Evolutionary conservation across 805 yeast species (phyloP), one percentile per base, ranked within the genome.

Genomic region (Kodamaea kaohsiungensis): DNA sequence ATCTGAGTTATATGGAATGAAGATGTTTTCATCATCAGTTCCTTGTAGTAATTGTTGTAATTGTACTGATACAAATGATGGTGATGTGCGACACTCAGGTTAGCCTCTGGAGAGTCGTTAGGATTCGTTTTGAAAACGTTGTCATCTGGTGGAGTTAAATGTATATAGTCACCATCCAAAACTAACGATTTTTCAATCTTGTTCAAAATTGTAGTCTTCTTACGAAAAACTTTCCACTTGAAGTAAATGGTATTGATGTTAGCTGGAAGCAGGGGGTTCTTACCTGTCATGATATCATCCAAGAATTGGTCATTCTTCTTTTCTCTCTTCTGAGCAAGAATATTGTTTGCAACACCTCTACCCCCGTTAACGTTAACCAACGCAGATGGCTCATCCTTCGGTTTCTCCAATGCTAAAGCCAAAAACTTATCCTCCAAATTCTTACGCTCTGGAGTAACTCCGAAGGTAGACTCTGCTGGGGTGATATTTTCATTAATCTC

Each of bases 161-260:
- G 93, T 12, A 93, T 83, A 63, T 91, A 91, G 62, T 91, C 96
- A n/a, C 98, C 98, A 69, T 93, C 98, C 39, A 93, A 83, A 1
- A 95, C 91, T 33, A 93, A 75, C 0, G 91, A 83, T 61, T 95
- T 83, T 61, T 91, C 96, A 56, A 89, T 89, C 52, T 91, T 80
- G 54, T 84, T 85, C 55, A 88, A 83, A 59, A 93, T 85, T 0
- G 96, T 86, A 18, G 91, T 92, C 62, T 92, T 93, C 56, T 95
- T 83, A 63, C 98, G 79, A 89, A 91, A 89, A 0, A 93, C 96
- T 15, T 83, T 86, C 82, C 91, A 93, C 62, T 88, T 88, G 65
- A 87, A 87, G 65, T 91, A 91, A 3, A 90, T 84, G 2, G 87
- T 80, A 53, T 72, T 76, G 38, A 73, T 59, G 40, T 66, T 72